These are phyloP conservation scores for Funneliformis mosseae DNA, from an alignment of 192 early-diverging fungal genomes.

Conservation along the genomic window DNA sequence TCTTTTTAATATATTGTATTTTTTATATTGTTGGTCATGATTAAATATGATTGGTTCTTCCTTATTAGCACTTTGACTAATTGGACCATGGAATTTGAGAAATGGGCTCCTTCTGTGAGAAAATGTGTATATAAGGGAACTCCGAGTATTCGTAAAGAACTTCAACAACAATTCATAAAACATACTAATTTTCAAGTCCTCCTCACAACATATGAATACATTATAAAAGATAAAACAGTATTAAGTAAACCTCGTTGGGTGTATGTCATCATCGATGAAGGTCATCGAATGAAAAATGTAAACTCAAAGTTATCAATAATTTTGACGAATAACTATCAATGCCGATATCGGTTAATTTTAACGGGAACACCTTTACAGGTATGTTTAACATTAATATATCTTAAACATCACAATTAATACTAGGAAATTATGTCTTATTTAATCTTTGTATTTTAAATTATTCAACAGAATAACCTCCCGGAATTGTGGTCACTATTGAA, in stretches of 20 bases:
- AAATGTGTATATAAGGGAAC: conserved; percentile 95
- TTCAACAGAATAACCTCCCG: conserved; percentile 86
- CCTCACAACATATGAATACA: conserved; percentile 96
- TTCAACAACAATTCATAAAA: conserved; percentile 71
- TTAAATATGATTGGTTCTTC: background rate
- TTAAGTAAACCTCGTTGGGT: conserved; percentile 94
- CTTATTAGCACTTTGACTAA: conserved; percentile 82
- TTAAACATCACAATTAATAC: background rate
- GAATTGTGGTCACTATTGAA: conserved; percentile 97
- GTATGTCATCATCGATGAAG: conserved; percentile 98
- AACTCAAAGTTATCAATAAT: conserved; percentile 84
- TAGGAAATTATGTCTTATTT: background rate
- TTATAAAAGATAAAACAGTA: conserved; percentile 89
- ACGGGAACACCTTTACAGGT: conserved; percentile 98
- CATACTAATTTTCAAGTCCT: conserved; percentile 89
- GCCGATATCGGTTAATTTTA: conserved; percentile 91
- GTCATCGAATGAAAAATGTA: conserved; percentile 98
- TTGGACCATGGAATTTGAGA: conserved; percentile 97
- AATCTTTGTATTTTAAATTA: background rate
- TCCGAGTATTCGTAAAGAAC: conserved; percentile 69
- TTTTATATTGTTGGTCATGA: background rate
- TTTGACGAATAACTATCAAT: conserved; percentile 85
- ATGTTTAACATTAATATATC: conserved; percentile 7
- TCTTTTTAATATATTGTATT: conserved; percentile 47
- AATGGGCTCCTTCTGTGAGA: conserved; percentile 90